These are phyloP conservation scores for Thielaviopsis cerberus DNA, from an alignment of 2,329 filamentous ascomycete species.

Conservation along the genomic window DNA sequence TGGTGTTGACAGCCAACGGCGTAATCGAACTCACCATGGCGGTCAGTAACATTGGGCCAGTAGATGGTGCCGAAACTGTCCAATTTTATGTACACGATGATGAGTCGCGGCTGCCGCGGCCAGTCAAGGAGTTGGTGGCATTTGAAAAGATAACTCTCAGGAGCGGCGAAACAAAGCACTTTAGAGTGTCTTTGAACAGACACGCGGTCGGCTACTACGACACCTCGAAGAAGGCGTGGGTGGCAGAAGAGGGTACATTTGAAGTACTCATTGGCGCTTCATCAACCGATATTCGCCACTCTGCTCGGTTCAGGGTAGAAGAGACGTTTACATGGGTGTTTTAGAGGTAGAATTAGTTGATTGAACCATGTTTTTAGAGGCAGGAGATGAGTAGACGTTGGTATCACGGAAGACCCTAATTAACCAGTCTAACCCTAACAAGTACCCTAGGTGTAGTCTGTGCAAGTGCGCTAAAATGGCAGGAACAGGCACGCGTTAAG, in stretches of 20 bases:
- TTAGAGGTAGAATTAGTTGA: constrained; percentile 16
- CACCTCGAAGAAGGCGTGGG: constrained; percentile 37
- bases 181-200: constrained; percentile 28
- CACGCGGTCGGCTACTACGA: constrained; percentile 45
- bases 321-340: constrained; percentile 50
- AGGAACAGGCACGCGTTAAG: not conserved
- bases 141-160: constrained; percentile 47
- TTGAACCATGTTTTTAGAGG: too few species aligned
- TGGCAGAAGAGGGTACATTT: constrained; percentile 46
- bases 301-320: constrained; percentile 36
- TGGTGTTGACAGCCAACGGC: constrained; percentile 22
- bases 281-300: constrained; percentile 40
- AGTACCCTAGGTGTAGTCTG: not conserved
- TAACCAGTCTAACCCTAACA: not conserved
- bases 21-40: constrained; percentile 28
- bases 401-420: not conserved
- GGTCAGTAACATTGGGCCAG: constrained; percentile 35
- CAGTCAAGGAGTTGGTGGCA: constrained; percentile 51
- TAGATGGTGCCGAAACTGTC: constrained; percentile 43
- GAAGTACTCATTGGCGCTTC: constrained; percentile 42
- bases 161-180: constrained; percentile 34
- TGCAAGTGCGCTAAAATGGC: not conserved
- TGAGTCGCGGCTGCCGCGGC: constrained; percentile 42
- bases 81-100: constrained; percentile 50
- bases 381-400: not conserved